Evolutionary conservation across 345 rosid genomes (phyloP).

Genomic region (Melaleuca quinquenervia): DNA sequence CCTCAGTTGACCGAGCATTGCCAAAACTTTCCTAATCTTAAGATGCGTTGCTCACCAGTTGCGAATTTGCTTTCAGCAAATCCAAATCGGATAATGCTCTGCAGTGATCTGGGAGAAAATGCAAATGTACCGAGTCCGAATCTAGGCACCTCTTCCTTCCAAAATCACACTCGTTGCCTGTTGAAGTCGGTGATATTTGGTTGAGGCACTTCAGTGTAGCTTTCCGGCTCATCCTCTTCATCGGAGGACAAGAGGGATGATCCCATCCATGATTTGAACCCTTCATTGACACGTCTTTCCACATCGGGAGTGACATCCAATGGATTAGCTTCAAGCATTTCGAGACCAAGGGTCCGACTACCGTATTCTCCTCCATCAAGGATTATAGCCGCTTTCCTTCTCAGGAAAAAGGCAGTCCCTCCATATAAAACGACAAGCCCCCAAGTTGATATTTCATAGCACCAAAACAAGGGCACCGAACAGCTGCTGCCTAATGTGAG

Average conservation of each 20-base stretch:
- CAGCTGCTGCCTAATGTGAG: constrained; percentile 88
- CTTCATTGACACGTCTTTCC: constrained; percentile 75
- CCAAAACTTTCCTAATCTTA: background rate
- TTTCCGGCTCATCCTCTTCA: constrained; percentile 73
- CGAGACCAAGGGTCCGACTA: constrained; percentile 57
- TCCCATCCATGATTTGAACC: constrained; percentile 91
- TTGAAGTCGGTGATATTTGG: constrained; percentile 15
- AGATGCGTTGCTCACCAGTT: background rate
- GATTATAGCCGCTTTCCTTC: constrained; percentile 60
- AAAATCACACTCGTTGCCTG: constrained; percentile 30
- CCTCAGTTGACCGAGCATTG: background rate
- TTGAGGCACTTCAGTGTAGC: constrained; percentile 35
- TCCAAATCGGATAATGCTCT: background rate
- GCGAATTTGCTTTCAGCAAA: background rate
- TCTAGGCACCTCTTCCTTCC: background rate
- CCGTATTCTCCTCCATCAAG: constrained; percentile 63
- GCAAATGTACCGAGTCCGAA: background rate
- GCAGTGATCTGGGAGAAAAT: background rate
- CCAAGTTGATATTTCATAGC: constrained; percentile 84
- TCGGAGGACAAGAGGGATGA: constrained; percentile 89
- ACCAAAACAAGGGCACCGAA: constrained; percentile 85
- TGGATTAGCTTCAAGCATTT: constrained; percentile 77
- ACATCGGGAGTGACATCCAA: constrained; percentile 63
- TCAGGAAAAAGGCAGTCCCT: constrained; percentile 64
- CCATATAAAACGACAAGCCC: constrained; percentile 62